These are phyloP conservation scores for Arthroderma uncinatum DNA, from an alignment of 2,329 filamentous ascomycete genomes.

Conservation along the genomic window DNA sequence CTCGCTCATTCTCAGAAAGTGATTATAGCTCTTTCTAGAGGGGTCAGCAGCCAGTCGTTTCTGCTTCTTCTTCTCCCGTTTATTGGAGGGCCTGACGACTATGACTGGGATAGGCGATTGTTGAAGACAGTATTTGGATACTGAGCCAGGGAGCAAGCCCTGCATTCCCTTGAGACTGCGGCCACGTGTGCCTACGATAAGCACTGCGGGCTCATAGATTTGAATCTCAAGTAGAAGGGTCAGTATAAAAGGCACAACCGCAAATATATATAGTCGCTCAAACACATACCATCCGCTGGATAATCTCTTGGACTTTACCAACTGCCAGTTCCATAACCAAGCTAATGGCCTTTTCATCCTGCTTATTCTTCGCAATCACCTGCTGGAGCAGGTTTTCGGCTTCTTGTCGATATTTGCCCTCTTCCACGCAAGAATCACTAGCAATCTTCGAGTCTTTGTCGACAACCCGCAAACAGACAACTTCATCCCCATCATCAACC, in stretches of 20 bases:
- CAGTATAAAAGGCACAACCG: slow-evolving; percentile 4
- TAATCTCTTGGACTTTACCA: slow-evolving; percentile 80
- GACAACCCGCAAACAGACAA: slow-evolving; percentile 78
- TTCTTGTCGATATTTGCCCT: slow-evolving; percentile 62
- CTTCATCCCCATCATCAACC: slow-evolving; percentile 85
- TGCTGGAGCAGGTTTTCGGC: slow-evolving; percentile 62
- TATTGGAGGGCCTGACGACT: slow-evolving; percentile 76
- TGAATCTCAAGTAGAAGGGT: slow-evolving; percentile 52
- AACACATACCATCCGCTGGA: slow-evolving; percentile 67
- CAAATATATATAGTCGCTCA: not conserved
- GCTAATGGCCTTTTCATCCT: slow-evolving; percentile 68
- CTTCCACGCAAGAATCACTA: slow-evolving; percentile 49
- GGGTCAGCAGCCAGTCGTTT: slow-evolving; percentile 73
- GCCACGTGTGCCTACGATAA: slow-evolving; percentile 81
- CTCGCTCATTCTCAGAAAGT: slow-evolving; percentile 59
- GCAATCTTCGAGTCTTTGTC: slow-evolving; percentile 68
- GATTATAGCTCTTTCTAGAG: slow-evolving; percentile 60
- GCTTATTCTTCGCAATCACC: slow-evolving; percentile 68
- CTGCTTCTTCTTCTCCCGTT: slow-evolving; percentile 78
- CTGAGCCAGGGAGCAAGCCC: slow-evolving; percentile 73
- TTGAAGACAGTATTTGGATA: slow-evolving; percentile 89
- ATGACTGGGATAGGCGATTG: slow-evolving; percentile 89
- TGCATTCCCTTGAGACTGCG: slow-evolving; percentile 77
- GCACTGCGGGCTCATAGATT: slow-evolving; percentile 80
- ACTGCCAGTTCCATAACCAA: slow-evolving; percentile 78